These are phyloP conservation scores for Erysimum cheiri DNA, from an alignment of 441 rosid species.

Conservation along the genomic window DNA sequence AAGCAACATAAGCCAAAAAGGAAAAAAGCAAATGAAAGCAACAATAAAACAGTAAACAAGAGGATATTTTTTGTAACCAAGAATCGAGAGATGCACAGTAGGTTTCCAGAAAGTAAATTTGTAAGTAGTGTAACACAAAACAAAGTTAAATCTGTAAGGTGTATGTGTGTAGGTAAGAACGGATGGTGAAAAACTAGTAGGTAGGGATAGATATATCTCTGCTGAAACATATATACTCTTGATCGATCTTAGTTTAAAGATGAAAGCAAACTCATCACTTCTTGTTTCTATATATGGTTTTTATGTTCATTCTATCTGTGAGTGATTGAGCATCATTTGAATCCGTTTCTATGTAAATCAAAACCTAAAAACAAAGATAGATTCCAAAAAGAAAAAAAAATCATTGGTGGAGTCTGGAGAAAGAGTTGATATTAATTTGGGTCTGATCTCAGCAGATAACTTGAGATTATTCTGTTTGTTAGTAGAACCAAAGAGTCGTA, in stretches of 20 bases:
- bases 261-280: not conserved
- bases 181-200: not conserved
- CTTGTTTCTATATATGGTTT: not conserved
- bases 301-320: not conserved
- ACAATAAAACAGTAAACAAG: not conserved
- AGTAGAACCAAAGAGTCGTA: constrained; percentile 1
- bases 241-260: not conserved
- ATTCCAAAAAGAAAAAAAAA: not conserved
- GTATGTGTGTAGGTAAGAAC: not conserved
- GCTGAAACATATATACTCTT: not conserved
- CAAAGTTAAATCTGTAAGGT: not conserved
- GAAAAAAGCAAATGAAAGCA: not conserved
- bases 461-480: not conserved
- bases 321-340: not conserved
- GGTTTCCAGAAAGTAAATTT: not conserved
- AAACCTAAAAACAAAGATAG: not conserved
- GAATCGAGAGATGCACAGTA: not conserved
- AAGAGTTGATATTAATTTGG: not conserved
- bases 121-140: not conserved
- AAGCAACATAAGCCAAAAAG: not conserved
- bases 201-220: not conserved
- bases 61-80: not conserved
- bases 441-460: not conserved
- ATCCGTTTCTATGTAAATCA: not conserved
- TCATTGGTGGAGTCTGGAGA: not conserved